Base-by-base conservation (phyloP, 2,329 filamentous ascomycete genomes). In the Monilinia fructicola region DNA sequence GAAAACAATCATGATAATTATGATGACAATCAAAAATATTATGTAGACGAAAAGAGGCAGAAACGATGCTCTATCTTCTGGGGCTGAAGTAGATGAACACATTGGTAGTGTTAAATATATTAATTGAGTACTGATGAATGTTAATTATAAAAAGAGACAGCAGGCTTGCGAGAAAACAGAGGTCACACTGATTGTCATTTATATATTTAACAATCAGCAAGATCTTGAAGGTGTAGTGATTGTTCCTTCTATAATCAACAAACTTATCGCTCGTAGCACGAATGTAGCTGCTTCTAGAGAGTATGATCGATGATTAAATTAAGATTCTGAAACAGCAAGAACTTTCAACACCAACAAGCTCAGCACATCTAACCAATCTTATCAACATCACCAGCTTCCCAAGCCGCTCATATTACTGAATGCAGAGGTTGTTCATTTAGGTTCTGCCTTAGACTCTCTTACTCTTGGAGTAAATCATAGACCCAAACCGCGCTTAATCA, bases 401-500 rank as follows among this genome's bases (percentile, higher is more conserved):
- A 1, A 18, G 11, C 21, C 31, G 11, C 48, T 4, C 11, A 23
- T 18, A 23, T 10, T 7, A 18, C 4, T 1, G 1, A 3, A 38
- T 61, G 9, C 4, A 4, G 14, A 40, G 0, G 38, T 18, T 10
- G 11, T 26, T 35, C 7, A 61, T 14, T 21, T 12, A 40, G 6
- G 18, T 38, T 35, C 14, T 26, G 50, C 21, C 21, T 60, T 2
- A 10, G 21, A 3, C 18, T 50, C 12, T 7, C 5, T 21, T 21
- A 18, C 31, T 18, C 28, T 50, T 14, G 58, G 9, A 7, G 38
- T n/a, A 3, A 14, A 12, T 26, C 28, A 21, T 61, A 50, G 0
- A 21, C 58, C 58, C 9, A 61, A 50, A 26, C n/a, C 44, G 26
- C 50, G 28, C 14, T 14, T 50, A 18, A 61, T 61, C 44, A 61